Percentiles rank a stretch among this genome's conserved stretches.
phyloP scores from a whole-genome alignment of 495 filamentous ascomycete species.

The Pseudevernia furfuracea region DNA sequence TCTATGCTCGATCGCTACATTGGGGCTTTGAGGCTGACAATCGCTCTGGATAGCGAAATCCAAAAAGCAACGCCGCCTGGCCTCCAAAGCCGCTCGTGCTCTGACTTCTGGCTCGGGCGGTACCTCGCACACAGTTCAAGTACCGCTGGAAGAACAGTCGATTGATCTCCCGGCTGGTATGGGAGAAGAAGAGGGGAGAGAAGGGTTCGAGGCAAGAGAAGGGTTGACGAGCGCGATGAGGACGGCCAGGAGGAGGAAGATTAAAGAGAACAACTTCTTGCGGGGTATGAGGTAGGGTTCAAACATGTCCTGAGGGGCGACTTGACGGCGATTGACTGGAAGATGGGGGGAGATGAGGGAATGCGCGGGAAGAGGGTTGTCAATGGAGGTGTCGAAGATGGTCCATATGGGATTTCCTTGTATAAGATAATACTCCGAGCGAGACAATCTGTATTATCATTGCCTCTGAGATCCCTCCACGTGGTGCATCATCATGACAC shows the following conservation, averaged over 20 bases:
- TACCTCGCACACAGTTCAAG: constrained; percentile 41
- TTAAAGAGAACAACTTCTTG: constrained; percentile 93
- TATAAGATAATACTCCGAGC: neutral
- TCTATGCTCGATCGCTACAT: neutral
- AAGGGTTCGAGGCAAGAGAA: constrained; percentile 34
- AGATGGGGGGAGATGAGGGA: neutral
- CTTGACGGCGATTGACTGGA: neutral
- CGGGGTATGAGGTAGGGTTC: constrained; percentile 54
- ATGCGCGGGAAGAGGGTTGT: too few relatives aligned
- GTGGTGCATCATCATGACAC: too few relatives aligned
- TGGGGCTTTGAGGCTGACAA: neutral
- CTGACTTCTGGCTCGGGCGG: constrained; percentile 53
- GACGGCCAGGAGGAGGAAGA: constrained; percentile 64
- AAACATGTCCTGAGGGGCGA: neutral
- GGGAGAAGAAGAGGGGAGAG: constrained; percentile 24
- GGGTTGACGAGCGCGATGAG: constrained; percentile 42
- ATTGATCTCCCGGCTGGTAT: constrained; percentile 64
- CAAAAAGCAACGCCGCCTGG: constrained; percentile 62
- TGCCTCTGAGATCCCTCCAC: too few relatives aligned
- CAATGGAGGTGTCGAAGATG: too few relatives aligned
- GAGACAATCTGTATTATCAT: too few relatives aligned
- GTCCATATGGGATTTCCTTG: neutral
- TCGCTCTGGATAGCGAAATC: constrained; percentile 55
- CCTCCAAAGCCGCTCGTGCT: constrained; percentile 48
- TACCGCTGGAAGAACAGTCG: constrained; percentile 77